Evolutionary conservation across 1,284 basidiomycete species (phyloP), one percentile per base, ranked within the genome.

Genomic region (Puccinia sorghi): DNA sequence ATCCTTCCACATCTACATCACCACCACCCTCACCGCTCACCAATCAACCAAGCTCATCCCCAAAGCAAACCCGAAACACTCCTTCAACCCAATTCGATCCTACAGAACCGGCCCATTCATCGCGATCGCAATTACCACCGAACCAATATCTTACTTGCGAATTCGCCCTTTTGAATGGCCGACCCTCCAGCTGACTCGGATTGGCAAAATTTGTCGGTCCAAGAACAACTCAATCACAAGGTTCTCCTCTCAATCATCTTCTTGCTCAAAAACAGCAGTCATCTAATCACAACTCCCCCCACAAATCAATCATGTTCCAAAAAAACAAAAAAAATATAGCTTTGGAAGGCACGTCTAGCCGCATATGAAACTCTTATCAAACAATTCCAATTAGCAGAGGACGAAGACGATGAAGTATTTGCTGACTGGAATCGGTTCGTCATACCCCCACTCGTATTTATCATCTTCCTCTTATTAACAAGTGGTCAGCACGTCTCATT

Each of bases 321-420:
- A n/a, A n/a, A n/a, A n/a, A n/a, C n/a, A 46, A 11, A 7, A 39
- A 9, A 43, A 66, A 66, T 48, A 15, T 61, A 79, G 76, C 76
- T 79, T 63, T 79, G 76, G 76, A 79, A 79, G 56, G 76, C 76
- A 52, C 52, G 76, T 52, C 69, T 79, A 22, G 41, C 67, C 32
- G 76, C 67, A 39, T 79, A 79, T 32, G 76, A 79, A 79, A 52
- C 67, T 46, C 59, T 79, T 2, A 71, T 64, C 32, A 79, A 79
- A 63, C 76, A 79, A 72, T 79, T 79, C n/a, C 64, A 79, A 72
- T 48, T 79, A 13, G 76, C 76, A 20, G 69, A 79, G 69, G 69
- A 67, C 66, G 76, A 79, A 8, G 57, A 72, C 39, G 76, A 79
- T 54, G 67, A 71, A 12, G 76, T 79, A 20, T 79, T 79, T 41